Conservation (phyloP, 768 basidiomycete species). For the Terana coerulea region DNA sequence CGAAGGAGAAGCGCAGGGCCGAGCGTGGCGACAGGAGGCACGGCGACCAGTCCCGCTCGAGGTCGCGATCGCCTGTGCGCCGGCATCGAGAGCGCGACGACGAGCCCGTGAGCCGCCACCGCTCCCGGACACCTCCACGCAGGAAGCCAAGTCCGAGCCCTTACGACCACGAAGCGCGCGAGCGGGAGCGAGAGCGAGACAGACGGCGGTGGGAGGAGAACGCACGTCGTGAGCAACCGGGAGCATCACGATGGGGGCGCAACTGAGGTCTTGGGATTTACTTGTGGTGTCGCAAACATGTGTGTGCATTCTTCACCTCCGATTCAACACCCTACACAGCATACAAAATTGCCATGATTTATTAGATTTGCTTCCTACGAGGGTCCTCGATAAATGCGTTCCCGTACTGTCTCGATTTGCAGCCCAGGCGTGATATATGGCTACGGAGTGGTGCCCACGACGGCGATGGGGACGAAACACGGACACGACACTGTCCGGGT, state of each 20-base stretch:
- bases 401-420: too few species aligned
- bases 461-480: too few species aligned
- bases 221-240: conserved; percentile 34
- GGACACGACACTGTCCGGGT: too few species aligned
- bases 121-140: conserved; percentile 17
- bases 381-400: too few species aligned
- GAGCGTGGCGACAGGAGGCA: conserved; percentile 26
- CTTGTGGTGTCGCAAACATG: neutral
- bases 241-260: conserved; percentile 24
- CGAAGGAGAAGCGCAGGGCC: conserved; percentile 48
- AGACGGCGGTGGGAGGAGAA: conserved; percentile 49
- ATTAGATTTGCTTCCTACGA: too few species aligned
- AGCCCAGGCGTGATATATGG: too few species aligned
- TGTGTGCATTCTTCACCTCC: neutral
- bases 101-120: conserved; percentile 10
- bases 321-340: too few species aligned
- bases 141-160: conserved; percentile 9
- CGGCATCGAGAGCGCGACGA: conserved; percentile 10
- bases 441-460: too few species aligned
- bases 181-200: conserved; percentile 40
- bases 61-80: conserved; percentile 34
- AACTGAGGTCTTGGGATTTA: conserved; percentile 17
- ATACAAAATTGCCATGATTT: too few species aligned
- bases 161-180: conserved; percentile 32
- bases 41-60: conserved; percentile 19